Evolutionary conservation across 495 filamentous ascomycete genomes (phyloP), one percentile per base, ranked within the genome.

Genomic region (Neurospora sp.): DNA sequence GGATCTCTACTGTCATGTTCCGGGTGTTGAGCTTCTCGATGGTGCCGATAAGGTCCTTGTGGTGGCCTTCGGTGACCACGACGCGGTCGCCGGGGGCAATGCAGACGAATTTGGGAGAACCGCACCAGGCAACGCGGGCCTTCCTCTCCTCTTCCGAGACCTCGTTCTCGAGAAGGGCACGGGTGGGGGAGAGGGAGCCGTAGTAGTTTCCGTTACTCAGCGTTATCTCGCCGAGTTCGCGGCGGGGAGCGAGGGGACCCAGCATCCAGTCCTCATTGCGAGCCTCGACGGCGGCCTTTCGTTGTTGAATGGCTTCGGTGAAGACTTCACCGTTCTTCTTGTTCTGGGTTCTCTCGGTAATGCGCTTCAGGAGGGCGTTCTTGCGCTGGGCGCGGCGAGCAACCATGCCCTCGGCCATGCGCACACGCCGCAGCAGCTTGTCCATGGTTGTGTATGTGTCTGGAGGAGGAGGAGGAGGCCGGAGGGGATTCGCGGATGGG

Each of bases 11-110:
- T 61, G 84, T 86, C 75, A 90, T 89, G 48, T 65, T 65, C 53
- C 9, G 20, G 45, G 76, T 85, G 2, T 86, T 81, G 22, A 77
- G 78, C n/a, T 80, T 75, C 68, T 71, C 77, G 39, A 98, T 88
- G 40, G 82, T 82, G 38, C 90, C 90, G 82, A 99, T 97, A 81
- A 90, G 91, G 72, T 93, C 93, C 83, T 90, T 91, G 74, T 94
- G 91, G 72, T 84, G 84, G 27, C 94, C 94, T 69, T 90, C 89
- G 65, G 91, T 82, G 40, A 97, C 79, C 42, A 93, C 92, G 40
- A 97, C 92, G 70, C 94, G 86, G 77, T 98, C 94, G 9, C 88
- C 89, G 8, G 81, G 77, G 17, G 84, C 87, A 74, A 98, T 85
- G 71, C 91, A 90, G 73, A 90, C 84, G 75, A 85, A 84, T 76